A percentile compares a stretch with the other conserved stretches of the same genome.
Evolutionary conservation across 495 filamentous ascomycete genomes (phyloP).

Genomic region (Hyaloscypha finlandica): DNA sequence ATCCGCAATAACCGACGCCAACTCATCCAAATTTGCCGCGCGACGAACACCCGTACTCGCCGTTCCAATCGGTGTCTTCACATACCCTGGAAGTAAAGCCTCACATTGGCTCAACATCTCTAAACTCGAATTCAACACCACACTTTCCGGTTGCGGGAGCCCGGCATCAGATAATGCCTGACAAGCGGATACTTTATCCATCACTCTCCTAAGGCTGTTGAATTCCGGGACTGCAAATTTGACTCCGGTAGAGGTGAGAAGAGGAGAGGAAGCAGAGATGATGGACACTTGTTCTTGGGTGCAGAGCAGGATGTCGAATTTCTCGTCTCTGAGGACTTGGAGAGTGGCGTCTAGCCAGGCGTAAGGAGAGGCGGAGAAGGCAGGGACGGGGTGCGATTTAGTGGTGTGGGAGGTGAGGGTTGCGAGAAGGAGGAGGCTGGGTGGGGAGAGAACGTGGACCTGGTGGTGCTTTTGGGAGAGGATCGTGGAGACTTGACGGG

Average conservation of each 20-base stretch:
- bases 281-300: slow-evolving; percentile 18
- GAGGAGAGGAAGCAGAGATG: background rate
- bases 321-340: background rate
- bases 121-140: background rate
- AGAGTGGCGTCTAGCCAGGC: slow-evolving; percentile 10
- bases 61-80: slow-evolving; percentile 13
- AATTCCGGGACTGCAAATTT: slow-evolving; percentile 11
- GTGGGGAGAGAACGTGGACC: slow-evolving; percentile 15
- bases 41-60: slow-evolving; percentile 7
- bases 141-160: slow-evolving; percentile 9
- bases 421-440: slow-evolving; percentile 1
- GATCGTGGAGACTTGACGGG: slow-evolving; percentile 20
- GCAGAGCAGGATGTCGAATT: slow-evolving; percentile 17
- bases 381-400: slow-evolving; percentile 1
- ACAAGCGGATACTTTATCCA: slow-evolving; percentile 9
- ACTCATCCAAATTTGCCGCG: background rate
- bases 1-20: background rate
- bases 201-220: slow-evolving; percentile 3
- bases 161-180: background rate
- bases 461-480: slow-evolving; percentile 11
- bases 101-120: background rate
- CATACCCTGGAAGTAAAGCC: slow-evolving; percentile 8
- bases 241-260: background rate
- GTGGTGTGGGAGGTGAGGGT: slow-evolving; percentile 8
- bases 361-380: slow-evolving; percentile 11